These are phyloP conservation scores for Pugionium cornutum DNA, from an alignment of 345 rosid genomes.

Conservation along the genomic window DNA sequence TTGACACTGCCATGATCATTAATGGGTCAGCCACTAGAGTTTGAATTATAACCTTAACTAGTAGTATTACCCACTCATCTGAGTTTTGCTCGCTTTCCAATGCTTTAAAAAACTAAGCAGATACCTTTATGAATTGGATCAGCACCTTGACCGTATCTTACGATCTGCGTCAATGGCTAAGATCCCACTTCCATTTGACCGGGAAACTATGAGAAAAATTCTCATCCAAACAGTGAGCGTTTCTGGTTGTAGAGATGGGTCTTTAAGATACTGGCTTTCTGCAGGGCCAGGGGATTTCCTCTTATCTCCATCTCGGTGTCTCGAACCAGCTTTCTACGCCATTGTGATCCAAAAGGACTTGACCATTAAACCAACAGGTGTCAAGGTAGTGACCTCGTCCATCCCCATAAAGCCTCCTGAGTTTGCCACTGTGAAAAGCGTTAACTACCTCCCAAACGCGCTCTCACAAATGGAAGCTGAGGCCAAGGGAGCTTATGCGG, in stretches of 20 bases:
- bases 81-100: neutral
- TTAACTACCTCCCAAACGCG: constrained; percentile 87
- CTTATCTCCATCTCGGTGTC: constrained; percentile 70
- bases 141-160: constrained; percentile 84
- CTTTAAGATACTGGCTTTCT: constrained; percentile 88
- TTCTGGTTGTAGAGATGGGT: constrained; percentile 66
- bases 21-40: constrained; percentile 60
- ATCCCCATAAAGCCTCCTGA: constrained; percentile 73
- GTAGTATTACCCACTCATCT: constrained; percentile 8
- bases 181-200: constrained; percentile 58
- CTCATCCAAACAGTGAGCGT: constrained; percentile 75
- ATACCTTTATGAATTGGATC: constrained; percentile 79
- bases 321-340: constrained; percentile 64
- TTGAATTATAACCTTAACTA: neutral
- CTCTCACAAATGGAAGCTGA: constrained; percentile 96
- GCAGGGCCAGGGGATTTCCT: constrained; percentile 86
- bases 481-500: constrained; percentile 69
- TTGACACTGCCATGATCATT: constrained; percentile 79
- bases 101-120: constrained; percentile 34
- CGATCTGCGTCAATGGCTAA: constrained; percentile 81
- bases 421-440: constrained; percentile 77
- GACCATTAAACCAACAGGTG: constrained; percentile 48
- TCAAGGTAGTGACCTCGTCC: constrained; percentile 75
- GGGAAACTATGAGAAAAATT: constrained; percentile 55
- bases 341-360: constrained; percentile 60